Evolutionary conservation across 495 filamentous ascomycete genomes (phyloP), one percentile per base, ranked within the genome.

Genomic region (Neurospora intermedia): DNA sequence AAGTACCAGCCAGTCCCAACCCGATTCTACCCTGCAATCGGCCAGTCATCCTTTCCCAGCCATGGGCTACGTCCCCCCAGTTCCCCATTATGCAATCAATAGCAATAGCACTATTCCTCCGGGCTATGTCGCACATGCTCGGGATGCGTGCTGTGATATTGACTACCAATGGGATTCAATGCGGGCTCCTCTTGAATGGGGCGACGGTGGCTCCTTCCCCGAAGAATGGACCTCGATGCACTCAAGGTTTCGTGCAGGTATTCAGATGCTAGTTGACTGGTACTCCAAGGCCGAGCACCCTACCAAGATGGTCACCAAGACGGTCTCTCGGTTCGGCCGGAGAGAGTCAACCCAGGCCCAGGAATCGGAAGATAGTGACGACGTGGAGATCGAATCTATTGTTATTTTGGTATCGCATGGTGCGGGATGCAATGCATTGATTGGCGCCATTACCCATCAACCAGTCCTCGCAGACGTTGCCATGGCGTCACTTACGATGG

Each of bases 171-270:
- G 96, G 96, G 94, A 99, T 75, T 97, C 94, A 74, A 95, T 93
- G 85, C 87, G 91, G 54, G 84, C 85, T 1, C 89, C 91, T 0
- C 85, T 90, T 35, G 84, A 89, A 39, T 97, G 95, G 91, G 96
- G 94, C 16, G 87, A 92, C 75, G 96, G 96, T 1, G 96, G 94
- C 13, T 88, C 91, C 31, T 92, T 92, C 74, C 94, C 92, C 0
- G 96, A 99, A 78, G 96, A 98, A 82, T 99, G 96, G 96, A 91
- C 93, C 45, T 81, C 86, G 4, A 98, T 99, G 95, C 96, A 98
- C 79, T 91, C 89, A 77, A 87, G 96, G 27, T 96, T 98, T 73
- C 87, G 92, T 42, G 88, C 86, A 73, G 94, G 94, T 2, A 81
- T 97, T 70, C 87, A 91, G 70, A 85, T 87, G 18, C 87, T 98